Conservation (phyloP, 495 filamentous ascomycete genomes). For the Penicillium taxi region DNA sequence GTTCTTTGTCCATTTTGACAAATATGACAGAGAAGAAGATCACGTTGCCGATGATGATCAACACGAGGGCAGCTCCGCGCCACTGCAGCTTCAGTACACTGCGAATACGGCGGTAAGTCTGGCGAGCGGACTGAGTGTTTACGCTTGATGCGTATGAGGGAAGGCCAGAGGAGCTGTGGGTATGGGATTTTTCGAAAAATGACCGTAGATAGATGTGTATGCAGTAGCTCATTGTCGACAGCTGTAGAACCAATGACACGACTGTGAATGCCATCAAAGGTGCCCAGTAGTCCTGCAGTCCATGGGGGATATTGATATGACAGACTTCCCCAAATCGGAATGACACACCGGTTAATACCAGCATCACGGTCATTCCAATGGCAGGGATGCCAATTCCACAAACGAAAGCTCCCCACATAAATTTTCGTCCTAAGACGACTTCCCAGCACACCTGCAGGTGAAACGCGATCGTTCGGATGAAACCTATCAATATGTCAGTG, state of each 20-base stretch:
- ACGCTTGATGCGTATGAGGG: constrained; percentile 75
- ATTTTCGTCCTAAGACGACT: constrained; percentile 74
- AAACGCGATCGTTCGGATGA: constrained; percentile 81
- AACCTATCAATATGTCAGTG: constrained; percentile 25
- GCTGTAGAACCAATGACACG: constrained; percentile 73
- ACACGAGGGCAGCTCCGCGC: constrained; percentile 78
- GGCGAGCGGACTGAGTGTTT: constrained; percentile 73
- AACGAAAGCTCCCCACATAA: constrained; percentile 79
- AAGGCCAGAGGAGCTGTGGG: constrained; percentile 61
- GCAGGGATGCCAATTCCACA: constrained; percentile 78
- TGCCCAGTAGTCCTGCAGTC: constrained; percentile 80
- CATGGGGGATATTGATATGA: constrained; percentile 81
- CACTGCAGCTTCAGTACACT: constrained; percentile 90
- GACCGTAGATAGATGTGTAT: constrained; percentile 86
- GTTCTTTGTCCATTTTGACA: constrained; percentile 69
- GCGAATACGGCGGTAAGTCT: constrained; percentile 77
- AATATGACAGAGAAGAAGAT: constrained; percentile 89
- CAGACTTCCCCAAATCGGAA: constrained; percentile 88
- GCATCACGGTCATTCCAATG: constrained; percentile 60
- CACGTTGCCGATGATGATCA: constrained; percentile 81
- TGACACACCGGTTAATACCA: constrained; percentile 84
- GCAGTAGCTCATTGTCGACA: constrained; percentile 81
- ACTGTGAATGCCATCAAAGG: constrained; percentile 75
- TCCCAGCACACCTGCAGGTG: constrained; percentile 99
- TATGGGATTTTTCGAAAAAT: constrained; percentile 60